phyloP scores from a whole-genome alignment of 306 rosid genomes.

The Crataegus laevigata region DNA sequence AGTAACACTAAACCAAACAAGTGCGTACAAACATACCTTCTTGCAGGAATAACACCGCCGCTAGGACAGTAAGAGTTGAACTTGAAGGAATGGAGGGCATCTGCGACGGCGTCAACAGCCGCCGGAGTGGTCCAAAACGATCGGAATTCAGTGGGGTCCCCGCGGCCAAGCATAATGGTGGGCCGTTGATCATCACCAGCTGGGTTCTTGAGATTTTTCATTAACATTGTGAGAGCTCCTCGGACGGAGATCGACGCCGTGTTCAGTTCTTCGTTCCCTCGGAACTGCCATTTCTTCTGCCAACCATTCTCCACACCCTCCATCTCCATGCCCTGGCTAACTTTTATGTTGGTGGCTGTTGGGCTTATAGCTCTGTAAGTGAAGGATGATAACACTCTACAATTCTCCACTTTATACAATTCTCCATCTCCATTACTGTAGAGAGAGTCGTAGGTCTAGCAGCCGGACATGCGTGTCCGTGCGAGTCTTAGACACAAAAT shows the following conservation, averaged over 20 bases:
- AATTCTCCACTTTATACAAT: too few relatives aligned
- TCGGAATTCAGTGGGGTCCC: slow-evolving; percentile 38
- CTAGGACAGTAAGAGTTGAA: slow-evolving; percentile 46
- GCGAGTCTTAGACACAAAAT: too few relatives aligned
- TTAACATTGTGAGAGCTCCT: slow-evolving; percentile 23
- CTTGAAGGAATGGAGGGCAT: slow-evolving; percentile 28
- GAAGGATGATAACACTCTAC: not conserved
- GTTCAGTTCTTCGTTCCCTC: slow-evolving; percentile 32
- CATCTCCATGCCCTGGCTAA: too few relatives aligned
- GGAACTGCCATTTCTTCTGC: slow-evolving; percentile 39
- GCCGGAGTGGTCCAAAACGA: slow-evolving; percentile 24
- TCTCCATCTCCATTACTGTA: too few relatives aligned
- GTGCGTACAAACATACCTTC: not conserved
- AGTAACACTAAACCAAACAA: too few relatives aligned
- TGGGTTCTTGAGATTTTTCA: slow-evolving; percentile 10
- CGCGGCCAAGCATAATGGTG: slow-evolving; percentile 33
- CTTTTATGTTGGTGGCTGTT: not conserved
- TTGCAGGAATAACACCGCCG: slow-evolving; percentile 31
- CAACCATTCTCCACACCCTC: slow-evolving; percentile 24
- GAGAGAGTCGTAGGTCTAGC: too few relatives aligned
- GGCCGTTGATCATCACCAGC: slow-evolving; percentile 18
- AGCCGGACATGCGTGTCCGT: too few relatives aligned
- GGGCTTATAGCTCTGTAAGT: not conserved
- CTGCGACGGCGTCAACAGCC: slow-evolving; percentile 25
- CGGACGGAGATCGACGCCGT: slow-evolving; percentile 37